Evolutionary conservation across 768 basidiomycete species (phyloP), one percentile per base, ranked within the genome.

Genomic region (Lyophyllum semitale): DNA sequence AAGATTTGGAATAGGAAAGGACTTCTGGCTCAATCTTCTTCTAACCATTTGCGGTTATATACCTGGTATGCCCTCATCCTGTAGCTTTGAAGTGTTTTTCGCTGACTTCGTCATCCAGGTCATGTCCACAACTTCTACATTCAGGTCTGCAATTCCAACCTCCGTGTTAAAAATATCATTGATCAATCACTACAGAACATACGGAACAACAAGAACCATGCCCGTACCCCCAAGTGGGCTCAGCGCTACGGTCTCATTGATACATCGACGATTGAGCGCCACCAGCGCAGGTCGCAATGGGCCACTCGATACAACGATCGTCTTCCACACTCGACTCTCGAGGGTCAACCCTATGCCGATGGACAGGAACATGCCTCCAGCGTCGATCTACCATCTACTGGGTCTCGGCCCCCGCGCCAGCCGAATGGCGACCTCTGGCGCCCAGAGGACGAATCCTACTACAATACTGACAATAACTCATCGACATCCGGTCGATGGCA

Each of bases 221-320:
- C 81, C 13, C 86, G 95, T 41, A 97, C 95, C n/a, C 95, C 95
- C 18, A 95, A 97, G 72, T 98, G 95, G 95, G 89, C 88, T 0
- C 79, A 91, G 71, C 83, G 88, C 59, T 93, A 93, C 69, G 95
- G 95, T 35, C 89, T 98, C 42, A 85, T 98, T 59, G 85, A 94
- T 68, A 87, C 84, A 22, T 77, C 85, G 32, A 85, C 88, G 61
- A 87, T 91, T 66, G 79, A 83, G 62, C 89, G 94, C 65, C 87
- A 89, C 52, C 82, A 88, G 65, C 82, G 79, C 57, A 89, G 88
- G 68, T 91, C 87, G 42, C 89, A 92, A 61, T 98, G 95, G 95
- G 89, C 92, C 11, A 76, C 72, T 52, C 86, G 91, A 52, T 97
- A 92, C 74, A 87, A 90, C 50, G 95, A 96, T 59, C 85, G 93